Conservation (phyloP, 352 stramenopile species). For the Pythium sp. region DNA sequence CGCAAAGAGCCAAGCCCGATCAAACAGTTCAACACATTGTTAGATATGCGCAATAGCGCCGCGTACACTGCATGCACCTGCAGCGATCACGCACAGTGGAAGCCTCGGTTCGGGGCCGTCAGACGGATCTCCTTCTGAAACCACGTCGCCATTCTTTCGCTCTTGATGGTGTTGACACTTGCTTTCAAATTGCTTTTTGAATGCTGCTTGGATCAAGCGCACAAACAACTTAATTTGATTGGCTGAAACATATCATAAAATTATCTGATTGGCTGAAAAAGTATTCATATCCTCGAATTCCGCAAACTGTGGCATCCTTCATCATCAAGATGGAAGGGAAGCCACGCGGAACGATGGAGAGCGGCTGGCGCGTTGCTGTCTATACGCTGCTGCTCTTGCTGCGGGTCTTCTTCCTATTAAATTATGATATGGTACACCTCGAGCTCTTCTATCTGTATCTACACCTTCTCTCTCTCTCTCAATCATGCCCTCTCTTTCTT, state of each 20-base stretch:
- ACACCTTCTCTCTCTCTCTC: conserved; percentile 4
- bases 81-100: conserved; percentile 53
- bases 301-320: not conserved
- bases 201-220: not conserved
- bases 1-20: not conserved
- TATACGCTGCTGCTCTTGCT: not conserved
- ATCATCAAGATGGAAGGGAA: not conserved
- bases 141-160: conserved; percentile 52
- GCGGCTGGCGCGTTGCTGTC: not conserved
- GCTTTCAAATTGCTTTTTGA: conserved; percentile 10
- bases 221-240: not conserved
- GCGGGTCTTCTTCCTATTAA: conserved; percentile 1
- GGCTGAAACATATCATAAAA: not conserved
- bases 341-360: not conserved
- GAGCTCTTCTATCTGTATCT: conserved; percentile 5
- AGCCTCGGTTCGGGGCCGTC: conserved; percentile 72
- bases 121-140: conserved; percentile 88
- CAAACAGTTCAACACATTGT: not conserved
- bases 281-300: not conserved
- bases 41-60: not conserved
- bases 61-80: not conserved
- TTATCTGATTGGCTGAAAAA: conserved; percentile 10
- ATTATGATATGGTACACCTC: conserved; percentile 12
- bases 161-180: not conserved
- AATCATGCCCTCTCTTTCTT: not conserved